Base-by-base conservation (phyloP, 176 grass and related monocot species). In the Triticum timopheevii region DNA sequence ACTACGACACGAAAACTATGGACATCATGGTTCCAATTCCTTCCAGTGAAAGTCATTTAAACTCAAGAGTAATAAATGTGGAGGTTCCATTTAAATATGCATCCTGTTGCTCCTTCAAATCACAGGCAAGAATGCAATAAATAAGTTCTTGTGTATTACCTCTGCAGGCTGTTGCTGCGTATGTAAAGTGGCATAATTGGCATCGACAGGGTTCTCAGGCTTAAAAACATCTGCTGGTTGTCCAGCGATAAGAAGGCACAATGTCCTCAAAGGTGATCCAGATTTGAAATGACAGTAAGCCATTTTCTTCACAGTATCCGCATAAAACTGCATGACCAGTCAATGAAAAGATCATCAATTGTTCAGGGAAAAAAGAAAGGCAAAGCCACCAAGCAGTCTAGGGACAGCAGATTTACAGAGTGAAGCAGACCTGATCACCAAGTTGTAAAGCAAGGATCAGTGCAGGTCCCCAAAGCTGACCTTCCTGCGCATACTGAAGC, bases 271-370 rank as follows among this genome's bases (percentile, higher is more conserved):
- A 73, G 96, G 96, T 77, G 96, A 94, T 73, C 96, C 96, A 42
- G 90, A 92, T 54, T 89, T 33, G 30, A 98, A 95, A 74, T 94
- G 92, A 62, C 82, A 80, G 50, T 90, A 87, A 35, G 96, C 96
- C 96, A 98, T 98, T 85, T 94, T 98, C 90, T 95, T 98, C 78
- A 98, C 96, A 30, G 96, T 94, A 75, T 98, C 96, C 65, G 63
- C 96, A 86, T 98, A 98, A 86, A 95, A 95, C 96, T 98, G 92
- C 86, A 92, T 87, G 10, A 59, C n/a, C 42, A 47, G 45, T 56
- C 17, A 80, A 78, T 45, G 33, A 87, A 74, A 50, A 2, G 65
- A 80, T 23, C 23, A 75, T 13, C 27, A 90, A 79, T 36, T 72
- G 65, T 76, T 66, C 59, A 78, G 56, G 23, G 62, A 7, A 80